Conservation (phyloP, 345 rosid genomes). For the Bruguiera parviflora region DNA sequence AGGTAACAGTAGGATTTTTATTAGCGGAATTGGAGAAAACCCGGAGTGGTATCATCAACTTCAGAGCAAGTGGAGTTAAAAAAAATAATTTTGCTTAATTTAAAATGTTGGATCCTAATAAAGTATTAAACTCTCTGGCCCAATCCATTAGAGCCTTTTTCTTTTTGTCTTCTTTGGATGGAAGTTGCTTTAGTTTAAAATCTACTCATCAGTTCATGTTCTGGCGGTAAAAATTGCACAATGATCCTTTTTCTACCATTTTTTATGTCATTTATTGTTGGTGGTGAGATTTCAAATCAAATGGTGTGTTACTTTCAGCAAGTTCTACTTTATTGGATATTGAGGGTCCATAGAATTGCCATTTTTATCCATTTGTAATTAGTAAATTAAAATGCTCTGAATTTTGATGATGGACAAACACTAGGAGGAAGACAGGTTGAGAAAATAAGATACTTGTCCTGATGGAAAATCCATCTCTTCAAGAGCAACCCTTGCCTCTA, state of each 20-base stretch:
- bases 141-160: too few species aligned
- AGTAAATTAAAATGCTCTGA: neutral
- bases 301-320: too few species aligned
- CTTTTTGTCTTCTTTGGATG: neutral
- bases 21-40: neutral
- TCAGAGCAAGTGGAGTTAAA: neutral
- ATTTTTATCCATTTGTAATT: neutral
- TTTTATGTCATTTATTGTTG: too few species aligned
- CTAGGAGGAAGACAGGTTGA: neutral
- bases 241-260: too few species aligned
- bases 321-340: too few species aligned
- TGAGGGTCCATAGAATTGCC: neutral
- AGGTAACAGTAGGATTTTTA: slow-evolving; percentile 29
- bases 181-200: neutral
- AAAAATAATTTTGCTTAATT: neutral
- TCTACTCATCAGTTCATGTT: too few species aligned
- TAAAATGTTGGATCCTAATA: neutral
- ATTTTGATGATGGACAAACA: neutral
- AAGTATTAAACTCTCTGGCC: too few species aligned
- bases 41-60: neutral
- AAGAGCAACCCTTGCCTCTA: slow-evolving; percentile 16
- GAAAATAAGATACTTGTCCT: neutral
- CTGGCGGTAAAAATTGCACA: too few species aligned
- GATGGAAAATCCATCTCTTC: neutral
- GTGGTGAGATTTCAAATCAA: too few species aligned